Conservation (phyloP, 148 eudicot genomes). For the Rheum nobile region DNA sequence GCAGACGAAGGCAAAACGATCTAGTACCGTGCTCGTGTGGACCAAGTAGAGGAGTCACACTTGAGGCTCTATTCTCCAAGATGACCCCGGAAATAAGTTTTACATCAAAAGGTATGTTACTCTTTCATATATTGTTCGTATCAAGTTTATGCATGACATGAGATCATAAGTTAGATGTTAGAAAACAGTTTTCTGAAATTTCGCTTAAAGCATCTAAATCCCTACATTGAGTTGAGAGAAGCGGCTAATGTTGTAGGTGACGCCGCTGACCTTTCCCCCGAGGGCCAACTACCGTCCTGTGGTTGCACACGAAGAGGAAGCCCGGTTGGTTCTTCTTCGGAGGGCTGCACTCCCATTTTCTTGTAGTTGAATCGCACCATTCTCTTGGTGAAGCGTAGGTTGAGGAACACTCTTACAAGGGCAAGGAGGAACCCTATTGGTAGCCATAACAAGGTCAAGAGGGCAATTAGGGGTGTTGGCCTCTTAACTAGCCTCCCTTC, state of each 20-base stretch:
- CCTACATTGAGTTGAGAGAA: too few relatives aligned
- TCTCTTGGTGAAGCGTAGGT: constrained; percentile 26
- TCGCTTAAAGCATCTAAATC: too few relatives aligned
- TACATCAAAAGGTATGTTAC: too few relatives aligned
- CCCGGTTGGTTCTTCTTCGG: constrained; percentile 32
- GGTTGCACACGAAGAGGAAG: constrained; percentile 47
- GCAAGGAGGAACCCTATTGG: constrained; percentile 44
- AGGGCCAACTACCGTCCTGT: constrained; percentile 39
- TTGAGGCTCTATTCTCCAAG: too few relatives aligned
- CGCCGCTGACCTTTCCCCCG: constrained; percentile 41
- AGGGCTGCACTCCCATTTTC: constrained; percentile 38
- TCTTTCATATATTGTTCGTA: too few relatives aligned
- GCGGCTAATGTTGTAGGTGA: constrained; percentile 48
- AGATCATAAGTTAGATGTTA: too few relatives aligned
- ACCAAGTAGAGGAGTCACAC: too few relatives aligned
- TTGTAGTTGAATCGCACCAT: constrained; percentile 31
- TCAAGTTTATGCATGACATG: too few relatives aligned
- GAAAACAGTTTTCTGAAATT: too few relatives aligned
- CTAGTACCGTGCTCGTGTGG: too few relatives aligned
- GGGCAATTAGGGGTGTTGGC: constrained; percentile 42
- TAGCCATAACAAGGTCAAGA: constrained; percentile 46
- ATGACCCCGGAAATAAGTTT: too few relatives aligned
- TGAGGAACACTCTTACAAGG: constrained; percentile 32
- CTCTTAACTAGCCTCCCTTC: constrained; percentile 50
- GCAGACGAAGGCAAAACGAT: too few relatives aligned